Base-by-base conservation (phyloP, 208 protist genomes). In the Trypanosoma congolense region DNA sequence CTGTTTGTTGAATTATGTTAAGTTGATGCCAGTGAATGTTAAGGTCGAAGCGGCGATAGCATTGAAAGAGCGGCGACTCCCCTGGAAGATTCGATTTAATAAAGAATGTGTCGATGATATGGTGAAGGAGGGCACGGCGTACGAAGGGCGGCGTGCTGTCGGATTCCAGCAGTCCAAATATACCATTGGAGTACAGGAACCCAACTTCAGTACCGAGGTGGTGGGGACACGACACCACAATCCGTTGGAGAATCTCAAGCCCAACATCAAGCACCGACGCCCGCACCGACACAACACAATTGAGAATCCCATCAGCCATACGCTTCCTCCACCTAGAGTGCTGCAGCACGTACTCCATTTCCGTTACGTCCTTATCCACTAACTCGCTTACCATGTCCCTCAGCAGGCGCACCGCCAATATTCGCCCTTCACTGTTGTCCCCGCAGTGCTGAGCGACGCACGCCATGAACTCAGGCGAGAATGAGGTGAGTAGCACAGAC, bases 91-190 rank as follows among this genome's bases (percentile, higher is more conserved):
- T 14, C 22, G 35, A 18, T 16, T 28, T 14, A 18, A 2, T 45
- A 44, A 92, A 74, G 12, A 93, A 76, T 6, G 94, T 86, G 8
- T 61, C 73, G 38, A 84, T 52, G 4, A 97, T 61, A 47, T 91
- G 85, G 36, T 82, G 70, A 59, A 96, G 56, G 10, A 98, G 81
- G 19, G 83, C 59, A n/a, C 75, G 66, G 70, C 96, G 96, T 55
- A 96, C 83, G 42, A 86, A 72, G 1, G 69, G 65, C 2, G 91
- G 87, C 22, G 78, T 90, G 77, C 88, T 90, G 5, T 80, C 57
- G 3, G 89, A 96, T 55, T 98, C 94, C 25, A 98, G 70, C 16
- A 97, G 70, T 14, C 81, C 76, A 53, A 98, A 82, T 1, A 98
- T 59, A 29, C 96, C 79, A 60, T 90, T 83, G 18, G 69, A 83